Evolutionary conservation across 2,329 filamentous ascomycete species (phyloP), one percentile per base, ranked within the genome.

Genomic region (Fusarium buharicum): DNA sequence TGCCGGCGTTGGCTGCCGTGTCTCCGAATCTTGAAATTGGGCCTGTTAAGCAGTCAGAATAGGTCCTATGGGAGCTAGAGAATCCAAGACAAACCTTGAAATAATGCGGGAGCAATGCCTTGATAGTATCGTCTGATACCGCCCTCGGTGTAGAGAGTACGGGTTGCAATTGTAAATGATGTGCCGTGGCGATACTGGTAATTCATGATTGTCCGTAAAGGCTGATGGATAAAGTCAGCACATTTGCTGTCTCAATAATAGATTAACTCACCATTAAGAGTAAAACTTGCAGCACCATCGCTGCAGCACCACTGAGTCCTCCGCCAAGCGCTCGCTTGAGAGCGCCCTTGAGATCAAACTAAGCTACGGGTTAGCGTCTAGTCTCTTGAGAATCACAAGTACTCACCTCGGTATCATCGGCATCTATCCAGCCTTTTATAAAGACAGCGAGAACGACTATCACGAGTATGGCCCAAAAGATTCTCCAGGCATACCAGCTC

Each of bases 181-280:
- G 74, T 76, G 2, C 80, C 80, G 34, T 77, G 79, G 3, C 80
- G 79, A 49, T 82, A 82, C 56, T 82, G 80, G 39, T 82, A 82
- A 67, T 82, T 82, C 80, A 82, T 82, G 12, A 82, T 79, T 0
- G 80, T 82, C 6, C 80, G 75, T 4, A 82, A 69, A 4, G 80
- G 80, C 79, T 82, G 9, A 41, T 4, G 2, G 1, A 3, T 1
- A 0, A 0, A 8, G 7, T 61, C 1, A 60, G 16, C 30, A 24
- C 13, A n/a, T 2, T 1, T 7, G 4, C 10, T 28, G 2, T 8
- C 22, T 27, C 1, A 10, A 1, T 18, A 9, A 12, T 4, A 0
- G 1, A 0, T 5, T 2, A 4, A 12, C 60, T 4, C 72, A 81
- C 79, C 80, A 82, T 82, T 1, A 82, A 64, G 4, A 82, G 72